Conservation (phyloP, 1,284 basidiomycete genomes). For the Ceratobasidium sp. region DNA sequence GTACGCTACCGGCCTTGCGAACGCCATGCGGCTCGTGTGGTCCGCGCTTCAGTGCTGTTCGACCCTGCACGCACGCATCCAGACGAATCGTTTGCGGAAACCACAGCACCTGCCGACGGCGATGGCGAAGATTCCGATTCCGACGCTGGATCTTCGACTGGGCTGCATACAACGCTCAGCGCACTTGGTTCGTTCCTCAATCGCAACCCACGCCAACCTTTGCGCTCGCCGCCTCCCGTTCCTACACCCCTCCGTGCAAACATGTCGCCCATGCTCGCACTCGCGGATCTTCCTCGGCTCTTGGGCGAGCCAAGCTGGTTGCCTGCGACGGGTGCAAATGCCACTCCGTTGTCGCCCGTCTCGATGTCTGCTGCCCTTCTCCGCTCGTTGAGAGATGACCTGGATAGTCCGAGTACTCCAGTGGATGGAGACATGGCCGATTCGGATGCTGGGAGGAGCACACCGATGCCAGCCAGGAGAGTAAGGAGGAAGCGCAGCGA, state of each 20-base stretch:
- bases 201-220: slow-evolving; percentile 13
- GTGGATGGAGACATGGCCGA: slow-evolving; percentile 21
- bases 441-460: slow-evolving; percentile 27
- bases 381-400: slow-evolving; percentile 17
- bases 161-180: slow-evolving; percentile 13
- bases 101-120: not conserved
- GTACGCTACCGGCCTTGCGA: slow-evolving; percentile 29
- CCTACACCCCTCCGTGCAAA: slow-evolving; percentile 6
- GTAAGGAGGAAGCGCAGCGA: slow-evolving; percentile 32
- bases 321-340: slow-evolving; percentile 27
- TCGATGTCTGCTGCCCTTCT: slow-evolving; percentile 14
- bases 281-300: slow-evolving; percentile 26
- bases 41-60: slow-evolving; percentile 27
- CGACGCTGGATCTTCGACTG: not conserved
- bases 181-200: slow-evolving; percentile 17
- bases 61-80: slow-evolving; percentile 24
- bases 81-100: slow-evolving; percentile 19
- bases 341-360: slow-evolving; percentile 30
- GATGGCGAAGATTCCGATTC: slow-evolving; percentile 31
- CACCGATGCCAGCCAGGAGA: slow-evolving; percentile 19
- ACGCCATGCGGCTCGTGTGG: slow-evolving; percentile 18
- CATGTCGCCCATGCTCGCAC: slow-evolving; percentile 23
- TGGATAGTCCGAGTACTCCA: slow-evolving; percentile 18
- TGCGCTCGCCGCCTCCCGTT: slow-evolving; percentile 34
- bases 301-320: slow-evolving; percentile 10